These are phyloP conservation scores for Sordariomycetes sp. DNA, from an alignment of 2,329 filamentous ascomycete species.

Conservation along the genomic window DNA sequence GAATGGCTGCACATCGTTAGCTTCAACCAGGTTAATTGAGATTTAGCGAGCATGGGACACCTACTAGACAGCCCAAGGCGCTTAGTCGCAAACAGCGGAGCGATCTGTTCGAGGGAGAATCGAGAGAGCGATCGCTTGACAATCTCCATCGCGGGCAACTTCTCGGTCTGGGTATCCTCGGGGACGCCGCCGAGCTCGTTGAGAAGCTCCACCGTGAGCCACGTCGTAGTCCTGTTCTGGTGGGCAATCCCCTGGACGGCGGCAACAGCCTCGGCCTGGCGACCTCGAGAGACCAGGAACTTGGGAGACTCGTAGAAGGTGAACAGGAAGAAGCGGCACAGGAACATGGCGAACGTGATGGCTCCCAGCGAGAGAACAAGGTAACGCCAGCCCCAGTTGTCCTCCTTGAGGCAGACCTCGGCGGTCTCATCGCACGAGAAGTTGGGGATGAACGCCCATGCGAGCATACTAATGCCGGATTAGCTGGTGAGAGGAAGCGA, in stretches of 20 bases:
- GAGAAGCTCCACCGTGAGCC: conserved; percentile 25
- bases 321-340: conserved; percentile 32
- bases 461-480: conserved; percentile 30
- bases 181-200: conserved; percentile 7
- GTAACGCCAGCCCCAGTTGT: conserved; percentile 40
- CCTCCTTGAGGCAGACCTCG: conserved; percentile 22
- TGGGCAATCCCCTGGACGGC: conserved; percentile 34
- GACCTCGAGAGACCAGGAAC: conserved; percentile 29
- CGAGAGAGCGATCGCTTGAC: not conserved
- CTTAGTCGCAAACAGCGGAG: not conserved
- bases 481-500: conserved; percentile 22
- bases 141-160: not conserved
- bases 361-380: conserved; percentile 32
- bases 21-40: conserved; percentile 16
- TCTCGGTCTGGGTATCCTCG: not conserved
- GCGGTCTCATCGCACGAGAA: conserved; percentile 24
- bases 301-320: conserved; percentile 35
- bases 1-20: conserved; percentile 17
- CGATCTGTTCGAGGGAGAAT: not conserved
- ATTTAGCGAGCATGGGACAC: not conserved
- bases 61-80: not conserved
- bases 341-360: conserved; percentile 28
- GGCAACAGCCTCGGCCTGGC: conserved; percentile 33
- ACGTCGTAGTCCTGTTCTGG: conserved; percentile 21
- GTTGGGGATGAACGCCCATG: conserved; percentile 28